Base-by-base conservation (phyloP, 1,284 basidiomycete species). In the Ganoderma leucocontextum region DNA sequence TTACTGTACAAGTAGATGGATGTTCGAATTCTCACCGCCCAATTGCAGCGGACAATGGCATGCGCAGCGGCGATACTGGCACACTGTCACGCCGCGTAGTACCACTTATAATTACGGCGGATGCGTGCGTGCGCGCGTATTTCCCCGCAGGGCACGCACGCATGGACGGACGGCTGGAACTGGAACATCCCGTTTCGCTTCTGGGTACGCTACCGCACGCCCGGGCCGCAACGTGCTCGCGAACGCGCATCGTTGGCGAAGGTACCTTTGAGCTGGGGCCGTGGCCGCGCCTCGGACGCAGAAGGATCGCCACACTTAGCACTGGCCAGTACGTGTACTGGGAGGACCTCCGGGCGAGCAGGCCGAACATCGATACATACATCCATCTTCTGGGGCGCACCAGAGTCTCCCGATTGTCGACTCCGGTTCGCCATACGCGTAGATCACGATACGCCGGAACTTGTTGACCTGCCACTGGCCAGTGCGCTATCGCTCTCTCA, bases 141-240 rank as follows among this genome's bases (percentile, higher is more conserved):
- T 36, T 35, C 47, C 47, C 47, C 47, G 47, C 47, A 49, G 47
- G 47, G n/a, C n/a, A 22, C 19, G 42, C 19, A 44, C 19, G 5
- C 42, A 44, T 44, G 42, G 44, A 10, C 29, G 29, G 29, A 29
- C 29, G 29, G 2, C 55, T 35, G 19, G 47, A 12, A 49, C 47
- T 49, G 47, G 47, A 49, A 38, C 55, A 36, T 35, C 33, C 29
- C 33, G 19, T 38, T n/a, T 38, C 55, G 55, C 55, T n/a, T 58
- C 33, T 36, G 17, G 17, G 33, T 17, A 8, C 29, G 29, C 25
- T 55, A 38, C 55, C 55, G 55, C 55, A 38, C 55, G 35, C 4
- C 55, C 55, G 55, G 55, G 35, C 55, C 55, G 55, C 55, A 38
- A 58, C 55, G 55, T 33, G 55, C 55, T 35, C 53, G 53, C 53